Percentiles rank a stretch among this genome's conserved stretches.
These are phyloP conservation scores for Ophiosphaerella narmari DNA, from an alignment of 2,329 filamentous ascomycete species.

Conservation along the genomic window DNA sequence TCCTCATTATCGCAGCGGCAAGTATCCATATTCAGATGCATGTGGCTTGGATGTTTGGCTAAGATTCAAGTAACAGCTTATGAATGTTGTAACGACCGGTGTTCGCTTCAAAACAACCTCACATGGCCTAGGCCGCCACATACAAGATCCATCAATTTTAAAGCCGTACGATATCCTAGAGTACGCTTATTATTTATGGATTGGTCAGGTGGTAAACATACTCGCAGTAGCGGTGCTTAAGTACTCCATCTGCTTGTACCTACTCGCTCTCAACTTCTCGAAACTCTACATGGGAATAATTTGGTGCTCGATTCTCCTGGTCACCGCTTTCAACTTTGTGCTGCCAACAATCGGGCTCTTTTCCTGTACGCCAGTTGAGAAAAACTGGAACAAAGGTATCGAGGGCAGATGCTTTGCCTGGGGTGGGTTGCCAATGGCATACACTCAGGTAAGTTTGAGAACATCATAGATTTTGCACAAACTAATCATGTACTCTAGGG, in stretches of 20 bases:
- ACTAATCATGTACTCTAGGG: no score
- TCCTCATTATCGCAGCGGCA: conserved; percentile 27
- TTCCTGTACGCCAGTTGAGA: conserved; percentile 28
- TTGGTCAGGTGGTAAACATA: neutral
- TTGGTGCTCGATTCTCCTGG: conserved; percentile 17
- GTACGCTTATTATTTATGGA: neutral
- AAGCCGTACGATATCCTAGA: neutral
- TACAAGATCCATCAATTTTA: conserved; percentile 19
- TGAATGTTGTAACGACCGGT: conserved; percentile 19
- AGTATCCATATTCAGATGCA: neutral
- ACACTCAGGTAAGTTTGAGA: conserved; percentile 32
- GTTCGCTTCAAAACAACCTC: conserved; percentile 20
- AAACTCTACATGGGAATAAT: conserved; percentile 28
- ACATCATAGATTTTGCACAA: conserved; percentile 35
- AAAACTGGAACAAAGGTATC: conserved; percentile 29
- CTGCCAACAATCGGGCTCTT: conserved; percentile 30
- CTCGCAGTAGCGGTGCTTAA: neutral
- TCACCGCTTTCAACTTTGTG: conserved; percentile 34
- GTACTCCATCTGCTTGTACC: conserved; percentile 33
- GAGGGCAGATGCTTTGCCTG: conserved; percentile 24
- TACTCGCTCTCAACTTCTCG: conserved; percentile 36
- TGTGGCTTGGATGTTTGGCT: neutral
- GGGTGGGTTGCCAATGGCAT: conserved; percentile 24
- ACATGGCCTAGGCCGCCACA: conserved; percentile 27
- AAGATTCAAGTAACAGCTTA: conserved; percentile 8